A percentile compares a stretch with the other conserved stretches of the same genome.
These are phyloP conservation scores for Yamadazyma triangularis DNA, from an alignment of 1,139 yeast genomes.

Conservation along the genomic window DNA sequence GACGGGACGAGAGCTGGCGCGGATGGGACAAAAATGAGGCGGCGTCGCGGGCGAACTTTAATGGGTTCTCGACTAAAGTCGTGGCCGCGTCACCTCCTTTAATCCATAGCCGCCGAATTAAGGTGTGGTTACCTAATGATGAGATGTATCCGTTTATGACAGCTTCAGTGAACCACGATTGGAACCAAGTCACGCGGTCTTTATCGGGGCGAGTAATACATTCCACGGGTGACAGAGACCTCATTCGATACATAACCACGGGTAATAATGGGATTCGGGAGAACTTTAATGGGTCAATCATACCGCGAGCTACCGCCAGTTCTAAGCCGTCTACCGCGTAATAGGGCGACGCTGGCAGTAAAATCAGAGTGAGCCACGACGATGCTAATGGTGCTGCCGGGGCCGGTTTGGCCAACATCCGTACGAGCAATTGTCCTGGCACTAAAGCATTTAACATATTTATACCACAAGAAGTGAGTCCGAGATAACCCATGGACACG, in stretches of 20 bases:
- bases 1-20: no score
- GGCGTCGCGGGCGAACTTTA: slow-evolving; percentile 6
- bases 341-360: slow-evolving; percentile 15
- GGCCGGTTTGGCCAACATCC: slow-evolving; percentile 22
- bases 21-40: slow-evolving; percentile 15
- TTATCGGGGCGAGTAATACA: slow-evolving; percentile 15
- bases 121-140: slow-evolving; percentile 35
- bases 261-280: slow-evolving; percentile 41
- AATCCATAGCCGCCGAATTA: slow-evolving; percentile 16
- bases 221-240: slow-evolving; percentile 30
- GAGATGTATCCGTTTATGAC: slow-evolving; percentile 36
- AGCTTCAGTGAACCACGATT: slow-evolving; percentile 28
- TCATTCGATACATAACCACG: slow-evolving; percentile 34
- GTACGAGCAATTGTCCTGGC: slow-evolving; percentile 32
- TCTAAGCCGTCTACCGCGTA: slow-evolving; percentile 29
- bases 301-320: slow-evolving; percentile 29
- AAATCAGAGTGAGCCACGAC: slow-evolving; percentile 14
- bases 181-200: no score
- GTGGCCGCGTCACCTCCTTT: slow-evolving; percentile 8
- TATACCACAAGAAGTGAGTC: slow-evolving; percentile 37
- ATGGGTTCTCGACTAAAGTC: slow-evolving; percentile 9
- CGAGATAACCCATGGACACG: slow-evolving; percentile 39
- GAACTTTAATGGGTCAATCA: slow-evolving; percentile 37
- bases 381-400: slow-evolving; percentile 2
- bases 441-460: slow-evolving; percentile 35